These are phyloP conservation scores for Lignosus rhinocerotis DNA, from an alignment of 1,284 basidiomycete species.

Conservation along the genomic window DNA sequence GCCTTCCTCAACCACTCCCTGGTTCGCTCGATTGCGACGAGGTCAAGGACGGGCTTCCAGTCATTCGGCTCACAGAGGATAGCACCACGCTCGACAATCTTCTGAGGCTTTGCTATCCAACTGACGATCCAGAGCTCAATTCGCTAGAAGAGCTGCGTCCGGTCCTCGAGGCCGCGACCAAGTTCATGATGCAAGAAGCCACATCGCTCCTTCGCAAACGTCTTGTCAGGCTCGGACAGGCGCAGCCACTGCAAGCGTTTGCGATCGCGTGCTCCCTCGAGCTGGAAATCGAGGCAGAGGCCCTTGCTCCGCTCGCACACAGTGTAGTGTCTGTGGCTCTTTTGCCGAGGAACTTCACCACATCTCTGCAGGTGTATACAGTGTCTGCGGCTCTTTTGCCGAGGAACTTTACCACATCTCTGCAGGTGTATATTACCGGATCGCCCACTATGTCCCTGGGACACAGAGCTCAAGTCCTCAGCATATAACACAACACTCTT, in stretches of 20 bases:
- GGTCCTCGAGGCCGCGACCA: slow-evolving; percentile 19
- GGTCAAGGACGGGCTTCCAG: slow-evolving; percentile 12
- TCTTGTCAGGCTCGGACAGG: slow-evolving; percentile 24
- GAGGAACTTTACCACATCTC: slow-evolving; percentile 16
- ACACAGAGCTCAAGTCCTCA: not conserved
- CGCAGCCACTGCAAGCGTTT: slow-evolving; percentile 29
- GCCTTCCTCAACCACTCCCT: slow-evolving; percentile 16
- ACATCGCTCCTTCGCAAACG: slow-evolving; percentile 16
- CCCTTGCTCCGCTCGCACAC: slow-evolving; percentile 13
- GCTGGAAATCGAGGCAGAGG: slow-evolving; percentile 22
- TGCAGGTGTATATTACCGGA: slow-evolving; percentile 19
- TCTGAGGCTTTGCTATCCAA: slow-evolving; percentile 20
- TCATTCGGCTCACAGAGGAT: slow-evolving; percentile 16
- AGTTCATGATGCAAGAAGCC: slow-evolving; percentile 22
- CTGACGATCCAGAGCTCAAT: slow-evolving; percentile 21
- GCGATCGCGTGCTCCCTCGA: slow-evolving; percentile 36
- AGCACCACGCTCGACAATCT: slow-evolving; percentile 15
- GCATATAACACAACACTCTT: not conserved
- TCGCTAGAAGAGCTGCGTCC: slow-evolving; percentile 17
- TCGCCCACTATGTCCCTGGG: slow-evolving; percentile 11
- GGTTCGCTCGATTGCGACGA: slow-evolving; percentile 6
- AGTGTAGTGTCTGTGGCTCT: slow-evolving; percentile 12
- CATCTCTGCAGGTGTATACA: slow-evolving; percentile 20
- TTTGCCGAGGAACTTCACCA: slow-evolving; percentile 16
- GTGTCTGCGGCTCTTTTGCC: slow-evolving; percentile 11